Evolutionary conservation across 2,329 filamentous ascomycete species (phyloP).

Genomic region (Cephalotrichum gorgonifer): DNA sequence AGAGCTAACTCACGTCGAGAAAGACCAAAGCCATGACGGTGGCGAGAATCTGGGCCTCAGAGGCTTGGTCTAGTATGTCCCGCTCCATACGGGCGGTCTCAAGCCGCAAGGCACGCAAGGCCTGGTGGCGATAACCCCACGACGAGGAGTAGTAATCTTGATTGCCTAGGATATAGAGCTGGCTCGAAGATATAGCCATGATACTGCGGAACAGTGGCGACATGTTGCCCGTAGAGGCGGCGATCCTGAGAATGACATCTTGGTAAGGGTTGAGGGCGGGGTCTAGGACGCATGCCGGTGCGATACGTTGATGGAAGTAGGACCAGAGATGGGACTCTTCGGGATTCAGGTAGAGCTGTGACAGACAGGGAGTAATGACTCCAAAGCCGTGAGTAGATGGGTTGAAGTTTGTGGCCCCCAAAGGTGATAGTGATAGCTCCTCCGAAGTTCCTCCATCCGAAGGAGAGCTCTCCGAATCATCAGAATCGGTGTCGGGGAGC

Average conservation of each 20-base stretch:
- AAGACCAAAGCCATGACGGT: conserved; percentile 14
- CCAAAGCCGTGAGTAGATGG: background rate
- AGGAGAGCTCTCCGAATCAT: background rate
- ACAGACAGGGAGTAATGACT: background rate
- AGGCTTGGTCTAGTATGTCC: conserved; percentile 6
- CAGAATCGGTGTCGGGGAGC: background rate
- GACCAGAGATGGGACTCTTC: conserved; percentile 14
- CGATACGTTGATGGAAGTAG: conserved; percentile 15
- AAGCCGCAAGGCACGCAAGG: conserved; percentile 9
- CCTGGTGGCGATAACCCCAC: conserved; percentile 12
- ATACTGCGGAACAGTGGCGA: conserved; percentile 17
- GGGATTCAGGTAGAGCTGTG: conserved; percentile 10
- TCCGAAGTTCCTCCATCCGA: background rate
- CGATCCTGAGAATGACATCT: conserved; percentile 15
- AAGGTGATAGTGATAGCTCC: background rate
- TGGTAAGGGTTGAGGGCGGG: conserved; percentile 15
- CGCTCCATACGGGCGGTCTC: conserved; percentile 8
- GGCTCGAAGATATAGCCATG: conserved; percentile 16
- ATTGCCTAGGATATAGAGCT: conserved; percentile 15
- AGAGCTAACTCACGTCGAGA: conserved; percentile 12
- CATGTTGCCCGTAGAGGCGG: conserved; percentile 9
- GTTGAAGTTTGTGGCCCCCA: background rate
- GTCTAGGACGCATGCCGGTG: conserved; percentile 14
- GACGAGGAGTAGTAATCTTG: conserved; percentile 9
- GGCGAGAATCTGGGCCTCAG: conserved; percentile 12